phyloP scores from a whole-genome alignment of 2,329 filamentous ascomycete species.

The Alternaria sp. region DNA sequence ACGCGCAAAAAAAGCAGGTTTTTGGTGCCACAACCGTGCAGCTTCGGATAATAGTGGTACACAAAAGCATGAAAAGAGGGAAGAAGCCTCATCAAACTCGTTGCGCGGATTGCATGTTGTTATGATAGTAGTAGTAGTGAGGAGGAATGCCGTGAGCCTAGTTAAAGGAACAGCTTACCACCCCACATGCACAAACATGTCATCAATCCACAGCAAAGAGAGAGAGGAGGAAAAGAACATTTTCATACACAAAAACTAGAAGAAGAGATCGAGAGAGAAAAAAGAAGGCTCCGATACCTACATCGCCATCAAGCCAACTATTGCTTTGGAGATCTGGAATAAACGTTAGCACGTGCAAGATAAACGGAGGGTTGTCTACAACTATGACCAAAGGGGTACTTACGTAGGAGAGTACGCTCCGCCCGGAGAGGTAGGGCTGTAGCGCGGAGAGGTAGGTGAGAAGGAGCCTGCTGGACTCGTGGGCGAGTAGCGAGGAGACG shows the following conservation, averaged over 20 bases:
- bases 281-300: not conserved
- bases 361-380: constrained; percentile 16
- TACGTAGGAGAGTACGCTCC: constrained; percentile 54
- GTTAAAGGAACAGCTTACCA: constrained; percentile 39
- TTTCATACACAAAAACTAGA: constrained; percentile 40
- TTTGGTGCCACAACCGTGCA: constrained; percentile 16
- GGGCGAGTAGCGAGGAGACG: constrained; percentile 39
- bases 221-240: constrained; percentile 22
- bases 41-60: constrained; percentile 15
- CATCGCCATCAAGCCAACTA: constrained; percentile 22
- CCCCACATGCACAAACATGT: constrained; percentile 3
- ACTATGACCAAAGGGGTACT: constrained; percentile 41
- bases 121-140: not conserved
- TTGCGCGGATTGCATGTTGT: not conserved
- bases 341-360: constrained; percentile 25
- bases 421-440: constrained; percentile 49
- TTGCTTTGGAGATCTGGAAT: constrained; percentile 43
- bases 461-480: constrained; percentile 45
- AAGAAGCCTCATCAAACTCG: no score
- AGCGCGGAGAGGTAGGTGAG: constrained; percentile 53
- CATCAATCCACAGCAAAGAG: constrained; percentile 12
- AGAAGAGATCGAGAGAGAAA: not conserved
- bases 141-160: constrained; percentile 42
- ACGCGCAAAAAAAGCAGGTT: constrained; percentile 4
- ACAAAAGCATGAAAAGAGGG: constrained; percentile 12